A percentile compares a stretch with the other conserved stretches of the same genome.
phyloP scores from a whole-genome alignment of 768 basidiomycete species.

The Glaciozyma antarctica region DNA sequence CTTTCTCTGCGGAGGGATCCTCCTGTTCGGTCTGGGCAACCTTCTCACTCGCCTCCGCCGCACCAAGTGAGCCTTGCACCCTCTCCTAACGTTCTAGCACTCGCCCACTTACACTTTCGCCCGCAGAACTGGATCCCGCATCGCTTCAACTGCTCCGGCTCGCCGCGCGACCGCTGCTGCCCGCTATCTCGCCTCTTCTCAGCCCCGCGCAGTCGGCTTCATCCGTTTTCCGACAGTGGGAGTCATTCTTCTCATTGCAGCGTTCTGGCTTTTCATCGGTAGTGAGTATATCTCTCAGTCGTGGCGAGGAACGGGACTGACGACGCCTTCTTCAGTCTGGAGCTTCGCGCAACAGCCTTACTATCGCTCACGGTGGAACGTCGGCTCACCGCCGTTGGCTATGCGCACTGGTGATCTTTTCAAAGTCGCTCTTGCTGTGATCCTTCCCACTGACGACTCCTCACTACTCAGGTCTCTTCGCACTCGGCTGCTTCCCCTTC shows the following conservation, averaged over 20 bases:
- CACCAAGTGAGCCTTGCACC: neutral
- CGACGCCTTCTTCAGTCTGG: neutral
- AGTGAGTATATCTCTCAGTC: constrained; percentile 3
- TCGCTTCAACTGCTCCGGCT: neutral
- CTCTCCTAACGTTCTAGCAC: neutral
- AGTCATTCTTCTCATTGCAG: constrained; percentile 3
- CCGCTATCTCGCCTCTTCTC: constrained; percentile 16
- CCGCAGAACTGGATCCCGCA: neutral
- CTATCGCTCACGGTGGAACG: constrained; percentile 34
- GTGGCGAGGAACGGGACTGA: neutral
- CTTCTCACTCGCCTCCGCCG: neutral
- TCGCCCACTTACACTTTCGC: neutral
- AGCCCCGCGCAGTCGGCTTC: constrained; percentile 20
- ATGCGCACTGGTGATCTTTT: constrained; percentile 17
- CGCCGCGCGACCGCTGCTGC: constrained; percentile 12
- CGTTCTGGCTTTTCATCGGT: constrained; percentile 22
- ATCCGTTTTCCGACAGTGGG: constrained; percentile 21
- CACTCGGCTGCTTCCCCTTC: constrained; percentile 34
- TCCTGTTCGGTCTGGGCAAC: constrained; percentile 20
- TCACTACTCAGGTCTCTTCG: constrained; percentile 18
- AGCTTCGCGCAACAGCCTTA: constrained; percentile 20
- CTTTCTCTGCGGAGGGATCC: constrained; percentile 22
- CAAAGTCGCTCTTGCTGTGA: too few species aligned
- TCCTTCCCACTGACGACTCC: too few species aligned
- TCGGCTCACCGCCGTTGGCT: constrained; percentile 33